Evolutionary conservation across 257 asterid species (phyloP).

Genomic region (Misopates orontium): DNA sequence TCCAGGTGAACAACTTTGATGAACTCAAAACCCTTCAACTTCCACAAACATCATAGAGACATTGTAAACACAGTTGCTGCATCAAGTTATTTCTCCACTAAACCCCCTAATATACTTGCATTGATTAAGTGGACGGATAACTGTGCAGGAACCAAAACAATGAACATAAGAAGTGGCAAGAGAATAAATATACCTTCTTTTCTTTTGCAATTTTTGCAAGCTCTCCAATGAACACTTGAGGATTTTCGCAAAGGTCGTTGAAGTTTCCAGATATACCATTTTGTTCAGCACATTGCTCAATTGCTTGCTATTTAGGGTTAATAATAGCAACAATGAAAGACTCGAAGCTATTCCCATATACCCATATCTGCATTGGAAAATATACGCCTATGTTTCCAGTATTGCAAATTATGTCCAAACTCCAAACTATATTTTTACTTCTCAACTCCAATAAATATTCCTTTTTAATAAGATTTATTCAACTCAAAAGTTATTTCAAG

Average conservation of each 20-base stretch:
- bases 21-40: conserved; percentile 91
- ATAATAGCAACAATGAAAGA: conserved; percentile 77
- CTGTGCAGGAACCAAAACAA: background rate
- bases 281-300: conserved; percentile 78
- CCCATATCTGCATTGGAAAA: conserved; percentile 69
- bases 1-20: conserved; percentile 88
- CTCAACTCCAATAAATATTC: too few relatives aligned
- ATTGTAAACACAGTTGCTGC: too few relatives aligned
- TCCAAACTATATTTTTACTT: too few relatives aligned
- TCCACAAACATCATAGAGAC: conserved; percentile 30
- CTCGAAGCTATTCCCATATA: conserved; percentile 95
- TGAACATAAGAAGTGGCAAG: conserved; percentile 12
- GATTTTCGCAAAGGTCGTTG: conserved; percentile 58
- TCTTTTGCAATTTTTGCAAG: conserved; percentile 66
- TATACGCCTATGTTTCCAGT: too few relatives aligned
- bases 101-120: background rate
- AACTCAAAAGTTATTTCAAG: too few relatives aligned
- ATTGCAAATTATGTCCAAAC: too few relatives aligned
- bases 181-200: conserved; percentile 61
- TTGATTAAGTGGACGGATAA: background rate
- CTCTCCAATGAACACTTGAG: conserved; percentile 62
- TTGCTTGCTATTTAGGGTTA: conserved; percentile 64
- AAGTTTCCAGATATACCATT: conserved; percentile 66
- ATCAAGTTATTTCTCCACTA: background rate
- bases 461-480: too few relatives aligned